A percentile compares a stretch with the other conserved stretches of the same genome.
These are phyloP conservation scores for Apiospora pterosperma DNA, from an alignment of 2,329 filamentous ascomycete species.

Conservation along the genomic window DNA sequence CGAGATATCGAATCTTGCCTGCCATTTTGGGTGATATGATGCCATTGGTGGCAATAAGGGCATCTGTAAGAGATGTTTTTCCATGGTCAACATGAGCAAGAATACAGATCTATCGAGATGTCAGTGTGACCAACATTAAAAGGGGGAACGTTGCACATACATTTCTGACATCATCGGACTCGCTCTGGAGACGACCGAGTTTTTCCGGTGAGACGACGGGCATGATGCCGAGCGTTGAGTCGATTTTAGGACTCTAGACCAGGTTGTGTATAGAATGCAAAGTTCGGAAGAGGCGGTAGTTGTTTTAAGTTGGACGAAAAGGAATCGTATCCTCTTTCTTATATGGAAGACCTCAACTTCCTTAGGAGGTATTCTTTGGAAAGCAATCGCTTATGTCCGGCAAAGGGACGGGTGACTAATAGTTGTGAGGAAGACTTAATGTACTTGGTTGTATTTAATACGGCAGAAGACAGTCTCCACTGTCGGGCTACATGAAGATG, in stretches of 20 bases:
- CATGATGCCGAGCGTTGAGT: constrained; percentile 53
- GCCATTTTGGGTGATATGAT: constrained; percentile 98
- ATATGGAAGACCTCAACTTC: not conserved
- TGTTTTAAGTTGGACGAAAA: constrained; percentile 11
- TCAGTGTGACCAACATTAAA: constrained; percentile 11
- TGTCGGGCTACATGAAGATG: not conserved
- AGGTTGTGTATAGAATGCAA: not conserved
- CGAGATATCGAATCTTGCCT: constrained; percentile 95
- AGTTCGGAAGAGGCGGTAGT: not conserved
- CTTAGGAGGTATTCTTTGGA: not conserved
- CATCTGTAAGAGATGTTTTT: constrained; percentile 95
- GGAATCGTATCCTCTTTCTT: not conserved
- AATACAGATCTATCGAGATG: constrained; percentile 75
- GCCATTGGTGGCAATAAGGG: constrained; percentile 95
- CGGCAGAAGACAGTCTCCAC: not conserved
- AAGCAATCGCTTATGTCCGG: not conserved
- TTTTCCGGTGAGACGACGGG: constrained; percentile 88
- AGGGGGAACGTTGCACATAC: constrained; percentile 46
- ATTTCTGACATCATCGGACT: constrained; percentile 88
- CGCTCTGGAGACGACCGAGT: constrained; percentile 83
- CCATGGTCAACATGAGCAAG: constrained; percentile 97
- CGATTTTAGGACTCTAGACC: not conserved
- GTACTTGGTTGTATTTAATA: not conserved
- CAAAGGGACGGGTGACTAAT: not conserved
- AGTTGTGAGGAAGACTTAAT: not conserved